These are phyloP conservation scores for Tulasnella sp. DNA, from an alignment of 768 basidiomycete genomes.

Conservation along the genomic window DNA sequence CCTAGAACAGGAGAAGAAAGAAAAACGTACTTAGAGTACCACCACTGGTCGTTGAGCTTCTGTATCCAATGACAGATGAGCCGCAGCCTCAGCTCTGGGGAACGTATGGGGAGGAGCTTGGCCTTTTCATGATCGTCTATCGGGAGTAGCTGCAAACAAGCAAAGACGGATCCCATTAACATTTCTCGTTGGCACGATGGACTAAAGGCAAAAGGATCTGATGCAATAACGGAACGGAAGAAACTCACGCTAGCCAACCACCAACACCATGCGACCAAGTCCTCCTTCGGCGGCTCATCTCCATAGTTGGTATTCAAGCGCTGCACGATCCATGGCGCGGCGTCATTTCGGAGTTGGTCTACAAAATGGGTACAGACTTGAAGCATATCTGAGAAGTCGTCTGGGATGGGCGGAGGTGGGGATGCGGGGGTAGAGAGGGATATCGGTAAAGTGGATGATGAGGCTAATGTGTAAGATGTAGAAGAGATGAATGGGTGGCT, in stretches of 20 bases:
- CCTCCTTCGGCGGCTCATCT: background rate
- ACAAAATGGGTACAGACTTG: conserved; percentile 1
- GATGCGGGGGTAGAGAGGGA: background rate
- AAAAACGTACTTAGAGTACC: conserved; percentile 3
- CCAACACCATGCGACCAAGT: conserved; percentile 2
- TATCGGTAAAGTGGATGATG: background rate
- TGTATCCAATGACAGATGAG: conserved; percentile 8
- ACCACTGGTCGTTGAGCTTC: conserved; percentile 5
- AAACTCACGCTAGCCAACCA: conserved; percentile 6
- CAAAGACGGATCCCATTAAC: background rate
- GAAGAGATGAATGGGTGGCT: background rate
- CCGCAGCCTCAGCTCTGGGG: conserved; percentile 6
- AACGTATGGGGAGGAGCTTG: conserved; percentile 10
- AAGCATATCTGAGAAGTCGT: background rate
- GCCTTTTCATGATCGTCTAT: conserved; percentile 4
- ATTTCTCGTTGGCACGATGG: background rate
- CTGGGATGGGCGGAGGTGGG: background rate
- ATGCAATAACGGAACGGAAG: background rate
- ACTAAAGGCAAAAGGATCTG: background rate
- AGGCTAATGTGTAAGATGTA: background rate
- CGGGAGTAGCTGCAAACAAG: conserved; percentile 4
- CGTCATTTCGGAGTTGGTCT: background rate
- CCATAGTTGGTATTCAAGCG: conserved; percentile 3
- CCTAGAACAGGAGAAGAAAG: background rate
- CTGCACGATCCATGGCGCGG: conserved; percentile 8